These are phyloP conservation scores for Morella rubra DNA, from an alignment of 306 rosid species.

Conservation along the genomic window DNA sequence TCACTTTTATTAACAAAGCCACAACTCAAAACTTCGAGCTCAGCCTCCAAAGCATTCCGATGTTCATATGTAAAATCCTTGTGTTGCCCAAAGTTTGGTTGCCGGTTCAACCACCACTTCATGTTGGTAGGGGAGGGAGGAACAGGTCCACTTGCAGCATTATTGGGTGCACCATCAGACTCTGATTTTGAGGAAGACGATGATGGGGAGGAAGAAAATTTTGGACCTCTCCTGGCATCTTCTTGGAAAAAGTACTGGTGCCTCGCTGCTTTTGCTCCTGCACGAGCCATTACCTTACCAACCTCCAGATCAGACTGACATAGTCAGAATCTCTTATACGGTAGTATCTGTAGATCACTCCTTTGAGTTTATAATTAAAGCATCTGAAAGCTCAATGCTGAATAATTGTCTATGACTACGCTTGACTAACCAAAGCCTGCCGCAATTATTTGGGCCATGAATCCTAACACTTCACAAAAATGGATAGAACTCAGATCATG, in stretches of 20 bases:
- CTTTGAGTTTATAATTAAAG: constrained; percentile 5
- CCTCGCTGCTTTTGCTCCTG: constrained; percentile 32
- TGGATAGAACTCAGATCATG: constrained; percentile 11
- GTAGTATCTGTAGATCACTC: constrained; percentile 2
- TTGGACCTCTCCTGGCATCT: constrained; percentile 22
- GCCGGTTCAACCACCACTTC: constrained; percentile 74
- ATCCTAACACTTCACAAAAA: background rate
- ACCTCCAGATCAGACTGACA: constrained; percentile 5
- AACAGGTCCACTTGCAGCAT: constrained; percentile 31
- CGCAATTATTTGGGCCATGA: background rate
- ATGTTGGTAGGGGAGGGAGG: constrained; percentile 34
- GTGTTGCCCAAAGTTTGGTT: constrained; percentile 43
- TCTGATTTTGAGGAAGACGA: constrained; percentile 40
- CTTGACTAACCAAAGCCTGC: background rate
- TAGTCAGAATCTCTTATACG: background rate
- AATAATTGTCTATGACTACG: background rate
- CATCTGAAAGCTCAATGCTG: background rate
- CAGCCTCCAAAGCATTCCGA: constrained; percentile 40
- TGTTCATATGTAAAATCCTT: constrained; percentile 40
- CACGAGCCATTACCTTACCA: constrained; percentile 29
- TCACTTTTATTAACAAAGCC: constrained; percentile 36
- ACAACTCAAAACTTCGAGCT: constrained; percentile 38
- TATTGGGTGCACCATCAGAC: constrained; percentile 39
- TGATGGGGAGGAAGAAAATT: constrained; percentile 24
- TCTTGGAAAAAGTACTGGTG: constrained; percentile 27